These are phyloP conservation scores for Gastrodia elata DNA, from an alignment of 106 monocot genomes.

Conservation along the genomic window DNA sequence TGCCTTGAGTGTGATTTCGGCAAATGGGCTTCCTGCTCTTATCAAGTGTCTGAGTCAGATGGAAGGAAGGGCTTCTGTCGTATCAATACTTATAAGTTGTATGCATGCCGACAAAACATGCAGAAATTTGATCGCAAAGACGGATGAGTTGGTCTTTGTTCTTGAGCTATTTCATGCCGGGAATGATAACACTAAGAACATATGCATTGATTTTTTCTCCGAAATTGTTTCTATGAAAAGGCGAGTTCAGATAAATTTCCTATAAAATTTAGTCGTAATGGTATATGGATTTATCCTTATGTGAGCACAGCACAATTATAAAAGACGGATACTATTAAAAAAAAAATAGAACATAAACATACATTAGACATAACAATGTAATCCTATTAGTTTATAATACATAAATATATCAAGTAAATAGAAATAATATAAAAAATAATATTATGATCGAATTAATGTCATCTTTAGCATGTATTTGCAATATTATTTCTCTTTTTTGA, in stretches of 20 bases:
- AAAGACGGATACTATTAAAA: too few relatives aligned
- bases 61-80: slow-evolving; percentile 26
- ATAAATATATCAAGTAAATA: too few relatives aligned
- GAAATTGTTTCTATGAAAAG: slow-evolving; percentile 36
- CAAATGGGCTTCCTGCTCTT: slow-evolving; percentile 35
- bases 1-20: slow-evolving; percentile 25
- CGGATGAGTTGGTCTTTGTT: slow-evolving; percentile 26
- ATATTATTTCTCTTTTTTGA: too few relatives aligned
- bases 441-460: too few relatives aligned
- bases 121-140: slow-evolving; percentile 31
- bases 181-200: slow-evolving; percentile 26
- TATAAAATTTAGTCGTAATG: too few relatives aligned
- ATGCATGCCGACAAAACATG: slow-evolving; percentile 44
- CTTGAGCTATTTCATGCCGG: slow-evolving; percentile 51
- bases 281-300: too few relatives aligned
- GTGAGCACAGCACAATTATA: too few relatives aligned
- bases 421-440: too few relatives aligned
- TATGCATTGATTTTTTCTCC: slow-evolving; percentile 45
- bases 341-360: too few relatives aligned
- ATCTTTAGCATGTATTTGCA: too few relatives aligned
- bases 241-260: slow-evolving; percentile 12
- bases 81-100: slow-evolving; percentile 40
- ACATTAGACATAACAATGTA: too few relatives aligned
- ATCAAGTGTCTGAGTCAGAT: slow-evolving; percentile 25
- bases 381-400: too few relatives aligned